These are phyloP conservation scores for Setaria viridis DNA, from an alignment of 202 grass and related monocot genomes.

Conservation along the genomic window DNA sequence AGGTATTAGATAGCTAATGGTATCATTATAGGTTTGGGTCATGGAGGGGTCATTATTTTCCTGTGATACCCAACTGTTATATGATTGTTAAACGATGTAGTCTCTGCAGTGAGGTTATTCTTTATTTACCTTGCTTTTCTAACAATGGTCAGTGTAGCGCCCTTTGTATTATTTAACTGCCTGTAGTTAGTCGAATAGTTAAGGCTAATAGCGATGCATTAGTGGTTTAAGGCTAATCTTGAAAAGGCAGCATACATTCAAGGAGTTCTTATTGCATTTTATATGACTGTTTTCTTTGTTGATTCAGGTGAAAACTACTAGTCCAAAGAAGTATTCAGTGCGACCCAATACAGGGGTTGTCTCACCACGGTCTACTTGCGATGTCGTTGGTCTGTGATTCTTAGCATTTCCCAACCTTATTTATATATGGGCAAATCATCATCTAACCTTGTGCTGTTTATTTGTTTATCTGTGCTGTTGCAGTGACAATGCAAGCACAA, in stretches of 20 bases:
- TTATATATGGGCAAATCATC: neutral
- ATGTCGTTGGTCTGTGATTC: constrained; percentile 80
- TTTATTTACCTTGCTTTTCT: neutral
- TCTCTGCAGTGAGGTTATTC: constrained; percentile 15
- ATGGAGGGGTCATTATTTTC: constrained; percentile 21
- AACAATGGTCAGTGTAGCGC: neutral
- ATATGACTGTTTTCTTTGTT: constrained; percentile 6
- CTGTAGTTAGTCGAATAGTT: neutral
- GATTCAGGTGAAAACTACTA: constrained; percentile 95
- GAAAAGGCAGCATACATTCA: neutral
- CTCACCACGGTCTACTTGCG: constrained; percentile 76
- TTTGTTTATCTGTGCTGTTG: constrained; percentile 37
- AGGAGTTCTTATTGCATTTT: neutral
- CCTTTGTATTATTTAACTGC: constrained; percentile 28
- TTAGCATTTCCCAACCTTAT: neutral
- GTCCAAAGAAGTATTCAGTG: constrained; percentile 92
- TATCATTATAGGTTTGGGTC: neutral
- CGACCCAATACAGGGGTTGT: constrained; percentile 87
- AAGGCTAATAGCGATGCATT: neutral
- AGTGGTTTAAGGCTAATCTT: neutral
- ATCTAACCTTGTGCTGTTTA: constrained; percentile 10
- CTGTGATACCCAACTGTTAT: neutral
- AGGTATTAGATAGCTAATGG: neutral
- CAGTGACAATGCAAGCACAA: constrained; percentile 98
- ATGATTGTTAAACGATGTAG: neutral